A percentile compares a stretch with the other conserved stretches of the same genome.
Conservation (phyloP, 139 green algal genomes). For the Chlamydomonas sp. region DNA sequence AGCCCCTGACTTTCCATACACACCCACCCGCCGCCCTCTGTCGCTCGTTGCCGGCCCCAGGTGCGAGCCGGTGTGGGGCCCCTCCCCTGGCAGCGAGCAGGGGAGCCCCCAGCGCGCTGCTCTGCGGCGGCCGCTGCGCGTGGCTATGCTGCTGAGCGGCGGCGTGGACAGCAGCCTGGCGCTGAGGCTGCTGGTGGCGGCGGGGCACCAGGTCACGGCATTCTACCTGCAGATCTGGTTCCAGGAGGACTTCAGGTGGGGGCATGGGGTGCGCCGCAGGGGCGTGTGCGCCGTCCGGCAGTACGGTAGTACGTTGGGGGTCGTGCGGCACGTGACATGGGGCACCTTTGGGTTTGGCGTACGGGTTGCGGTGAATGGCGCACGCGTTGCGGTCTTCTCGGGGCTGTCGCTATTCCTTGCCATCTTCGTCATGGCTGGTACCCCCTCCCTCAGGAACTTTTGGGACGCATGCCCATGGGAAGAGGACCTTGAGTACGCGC, state of each 20-base stretch:
- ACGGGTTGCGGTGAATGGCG: too few relatives aligned
- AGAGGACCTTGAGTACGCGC: constrained; percentile 92
- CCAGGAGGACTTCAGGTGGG: constrained; percentile 79
- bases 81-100: too few relatives aligned
- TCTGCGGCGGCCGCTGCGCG: constrained; percentile 49
- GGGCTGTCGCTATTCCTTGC: too few relatives aligned
- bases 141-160: constrained; percentile 92
- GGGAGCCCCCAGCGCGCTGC: too few relatives aligned
- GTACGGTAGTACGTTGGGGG: neutral
- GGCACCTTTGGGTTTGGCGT: neutral
- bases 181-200: constrained; percentile 82
- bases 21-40: too few relatives aligned
- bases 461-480: constrained; percentile 98
- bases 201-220: constrained; percentile 83
- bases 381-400: too few relatives aligned
- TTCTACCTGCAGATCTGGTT: constrained; percentile 97
- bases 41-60: neutral
- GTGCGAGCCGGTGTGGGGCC: constrained; percentile 43
- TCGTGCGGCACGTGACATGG: neutral
- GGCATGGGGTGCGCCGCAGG: neutral
- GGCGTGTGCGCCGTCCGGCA: neutral
- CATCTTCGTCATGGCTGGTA: neutral
- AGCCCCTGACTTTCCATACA: too few relatives aligned
- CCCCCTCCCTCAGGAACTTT: constrained; percentile 82
- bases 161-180: constrained; percentile 97